phyloP scores from a whole-genome alignment of 306 rosid species.

The Casuarina glauca region DNA sequence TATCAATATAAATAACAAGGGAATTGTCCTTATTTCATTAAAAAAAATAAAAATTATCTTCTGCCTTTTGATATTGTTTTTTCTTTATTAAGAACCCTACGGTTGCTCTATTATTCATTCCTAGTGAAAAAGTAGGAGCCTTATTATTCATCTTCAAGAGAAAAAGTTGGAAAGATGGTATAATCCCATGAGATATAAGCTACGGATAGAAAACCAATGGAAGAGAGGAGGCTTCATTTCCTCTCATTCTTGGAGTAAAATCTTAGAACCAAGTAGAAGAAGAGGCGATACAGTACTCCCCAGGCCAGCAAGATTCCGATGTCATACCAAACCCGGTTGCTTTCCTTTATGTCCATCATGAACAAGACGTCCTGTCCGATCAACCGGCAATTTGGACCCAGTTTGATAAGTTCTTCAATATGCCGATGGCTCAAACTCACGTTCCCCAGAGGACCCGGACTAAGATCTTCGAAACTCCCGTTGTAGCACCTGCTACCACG shows the following conservation, averaged over 20 bases:
- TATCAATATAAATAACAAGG: too few relatives aligned
- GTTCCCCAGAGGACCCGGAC: constrained; percentile 71
- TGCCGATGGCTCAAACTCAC: constrained; percentile 41
- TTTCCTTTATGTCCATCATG: constrained; percentile 51
- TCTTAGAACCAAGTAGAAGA: constrained; percentile 84
- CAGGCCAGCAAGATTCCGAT: constrained; percentile 72
- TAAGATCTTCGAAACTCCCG: constrained; percentile 51
- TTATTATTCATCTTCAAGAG: not conserved
- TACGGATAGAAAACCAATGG: not conserved
- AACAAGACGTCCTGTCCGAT: constrained; percentile 67
- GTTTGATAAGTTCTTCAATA: not conserved
- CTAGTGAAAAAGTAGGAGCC: not conserved
- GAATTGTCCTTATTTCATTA: too few relatives aligned
- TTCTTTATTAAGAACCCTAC: too few relatives aligned
- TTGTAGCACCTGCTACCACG: constrained; percentile 52
- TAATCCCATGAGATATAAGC: not conserved
- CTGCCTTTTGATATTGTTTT: too few relatives aligned
- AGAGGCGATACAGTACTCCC: constrained; percentile 80
- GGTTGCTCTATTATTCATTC: too few relatives aligned
- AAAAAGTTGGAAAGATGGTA: not conserved
- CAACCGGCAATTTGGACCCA: constrained; percentile 35
- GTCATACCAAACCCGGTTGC: constrained; percentile 52
- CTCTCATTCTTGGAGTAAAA: constrained; percentile 89
- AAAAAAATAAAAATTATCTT: too few relatives aligned
- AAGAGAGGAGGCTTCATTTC: constrained; percentile 37